Conservation (phyloP, 2,329 filamentous ascomycete species). For the Monilinia fructigena region DNA sequence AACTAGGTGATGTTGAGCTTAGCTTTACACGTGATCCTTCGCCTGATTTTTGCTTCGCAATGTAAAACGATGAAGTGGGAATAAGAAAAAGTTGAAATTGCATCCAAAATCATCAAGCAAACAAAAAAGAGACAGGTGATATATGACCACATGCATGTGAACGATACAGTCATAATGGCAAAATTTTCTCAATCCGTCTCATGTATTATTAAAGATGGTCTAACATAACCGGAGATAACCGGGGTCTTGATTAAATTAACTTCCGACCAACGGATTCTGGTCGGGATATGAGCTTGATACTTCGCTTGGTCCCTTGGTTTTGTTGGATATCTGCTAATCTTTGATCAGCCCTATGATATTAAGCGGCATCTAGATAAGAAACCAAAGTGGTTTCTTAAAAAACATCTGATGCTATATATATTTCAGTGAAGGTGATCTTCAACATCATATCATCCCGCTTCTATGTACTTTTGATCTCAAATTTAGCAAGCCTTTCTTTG, state of each 20-base stretch:
- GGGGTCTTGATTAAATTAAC: neutral
- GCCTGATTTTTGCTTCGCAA: neutral
- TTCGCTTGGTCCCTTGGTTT: neutral
- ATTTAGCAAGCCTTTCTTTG: neutral
- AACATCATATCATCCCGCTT: neutral
- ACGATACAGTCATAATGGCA: neutral
- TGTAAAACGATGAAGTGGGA: slow-evolving; percentile 8
- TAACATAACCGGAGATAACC: neutral
- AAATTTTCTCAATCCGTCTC: neutral
- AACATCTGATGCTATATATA: neutral
- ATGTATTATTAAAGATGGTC: slow-evolving; percentile 8
- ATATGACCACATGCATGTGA: neutral
- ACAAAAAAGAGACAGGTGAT: neutral
- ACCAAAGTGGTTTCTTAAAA: slow-evolving; percentile 2
- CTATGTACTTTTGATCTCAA: neutral
- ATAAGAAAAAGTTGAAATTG: neutral
- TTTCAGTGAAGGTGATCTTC: neutral
- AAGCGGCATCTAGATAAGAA: neutral
- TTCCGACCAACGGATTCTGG: slow-evolving; percentile 2
- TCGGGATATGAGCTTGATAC: slow-evolving; percentile 8
- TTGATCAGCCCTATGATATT: slow-evolving; percentile 15
- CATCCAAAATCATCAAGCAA: neutral
- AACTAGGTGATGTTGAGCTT: slow-evolving; percentile 8
- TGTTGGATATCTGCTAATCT: slow-evolving; percentile 8
- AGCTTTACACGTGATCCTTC: slow-evolving; percentile 9